Percentiles rank a stretch among this genome's conserved stretches.
Conservation (phyloP, 1,284 basidiomycete species). For the Ceratobasidium theobromae region DNA sequence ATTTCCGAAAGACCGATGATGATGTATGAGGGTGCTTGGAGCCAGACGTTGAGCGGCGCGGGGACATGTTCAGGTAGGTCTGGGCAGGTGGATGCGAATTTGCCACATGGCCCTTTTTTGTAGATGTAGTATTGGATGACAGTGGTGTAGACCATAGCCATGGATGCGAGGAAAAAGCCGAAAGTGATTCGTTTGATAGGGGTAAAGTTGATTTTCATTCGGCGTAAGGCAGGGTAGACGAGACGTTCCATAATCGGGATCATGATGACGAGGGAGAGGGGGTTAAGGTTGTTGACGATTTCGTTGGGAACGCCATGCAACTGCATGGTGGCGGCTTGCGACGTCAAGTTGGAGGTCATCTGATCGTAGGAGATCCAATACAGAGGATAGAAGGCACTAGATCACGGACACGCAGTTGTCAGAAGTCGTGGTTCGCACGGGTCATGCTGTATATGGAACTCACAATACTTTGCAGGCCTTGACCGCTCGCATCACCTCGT, state of each 20-base stretch:
- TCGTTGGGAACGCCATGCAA: constrained; percentile 74
- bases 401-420: constrained; percentile 38
- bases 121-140: constrained; percentile 74
- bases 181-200: constrained; percentile 72
- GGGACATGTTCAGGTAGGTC: too few relatives aligned
- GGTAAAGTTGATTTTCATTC: constrained; percentile 65
- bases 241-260: constrained; percentile 50
- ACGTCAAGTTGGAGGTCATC: constrained; percentile 73
- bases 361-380: constrained; percentile 45
- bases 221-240: constrained; percentile 71
- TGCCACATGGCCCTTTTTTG: constrained; percentile 63
- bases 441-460: constrained; percentile 60
- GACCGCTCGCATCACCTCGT: constrained; percentile 78
- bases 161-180: constrained; percentile 67
- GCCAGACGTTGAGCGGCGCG: constrained; percentile 70
- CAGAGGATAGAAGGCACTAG: constrained; percentile 14
- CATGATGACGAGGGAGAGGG: constrained; percentile 42
- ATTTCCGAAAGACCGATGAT: constrained; percentile 58
- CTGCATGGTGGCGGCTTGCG: constrained; percentile 54
- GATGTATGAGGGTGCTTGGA: constrained; percentile 53
- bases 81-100: constrained; percentile 56
- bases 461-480: constrained; percentile 84
- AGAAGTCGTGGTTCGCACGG: constrained; percentile 15
- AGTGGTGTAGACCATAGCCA: constrained; percentile 62
- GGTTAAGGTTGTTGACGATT: constrained; percentile 48